These are phyloP conservation scores for Claviceps cyperi DNA, from an alignment of 2,329 filamentous ascomycete genomes.

Conservation along the genomic window DNA sequence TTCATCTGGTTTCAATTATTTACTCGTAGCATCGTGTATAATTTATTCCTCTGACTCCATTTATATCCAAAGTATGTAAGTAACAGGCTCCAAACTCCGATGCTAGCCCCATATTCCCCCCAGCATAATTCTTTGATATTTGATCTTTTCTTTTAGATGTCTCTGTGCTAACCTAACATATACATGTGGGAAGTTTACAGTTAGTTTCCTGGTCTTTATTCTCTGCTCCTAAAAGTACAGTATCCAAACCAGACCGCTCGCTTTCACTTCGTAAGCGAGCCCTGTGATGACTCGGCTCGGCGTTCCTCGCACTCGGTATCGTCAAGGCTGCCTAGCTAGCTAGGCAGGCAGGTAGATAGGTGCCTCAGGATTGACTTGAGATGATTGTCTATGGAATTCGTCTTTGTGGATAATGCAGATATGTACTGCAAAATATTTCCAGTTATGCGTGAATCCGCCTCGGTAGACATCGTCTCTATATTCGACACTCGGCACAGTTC, in stretches of 20 bases:
- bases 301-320: background rate
- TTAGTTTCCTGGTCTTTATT: constrained; percentile 1
- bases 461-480: background rate
- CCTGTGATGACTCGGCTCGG: background rate
- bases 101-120: constrained; percentile 5
- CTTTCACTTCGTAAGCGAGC: background rate
- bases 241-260: constrained; percentile 11
- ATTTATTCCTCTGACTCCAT: background rate
- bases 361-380: background rate
- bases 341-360: background rate
- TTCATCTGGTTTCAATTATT: no score
- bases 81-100: constrained; percentile 3
- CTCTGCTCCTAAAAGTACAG: constrained; percentile 12
- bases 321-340: background rate
- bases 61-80: constrained; percentile 7
- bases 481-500: background rate
- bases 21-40: background rate
- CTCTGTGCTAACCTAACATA: constrained; percentile 8
- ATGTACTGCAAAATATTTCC: background rate
- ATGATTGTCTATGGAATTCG: background rate
- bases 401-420: background rate
- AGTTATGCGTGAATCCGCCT: background rate
- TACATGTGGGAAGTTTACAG: constrained; percentile 9
- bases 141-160: background rate
- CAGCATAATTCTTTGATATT: background rate